These are phyloP conservation scores for Triticum monococcum DNA, from an alignment of 176 grass and related monocot species.

Conservation along the genomic window DNA sequence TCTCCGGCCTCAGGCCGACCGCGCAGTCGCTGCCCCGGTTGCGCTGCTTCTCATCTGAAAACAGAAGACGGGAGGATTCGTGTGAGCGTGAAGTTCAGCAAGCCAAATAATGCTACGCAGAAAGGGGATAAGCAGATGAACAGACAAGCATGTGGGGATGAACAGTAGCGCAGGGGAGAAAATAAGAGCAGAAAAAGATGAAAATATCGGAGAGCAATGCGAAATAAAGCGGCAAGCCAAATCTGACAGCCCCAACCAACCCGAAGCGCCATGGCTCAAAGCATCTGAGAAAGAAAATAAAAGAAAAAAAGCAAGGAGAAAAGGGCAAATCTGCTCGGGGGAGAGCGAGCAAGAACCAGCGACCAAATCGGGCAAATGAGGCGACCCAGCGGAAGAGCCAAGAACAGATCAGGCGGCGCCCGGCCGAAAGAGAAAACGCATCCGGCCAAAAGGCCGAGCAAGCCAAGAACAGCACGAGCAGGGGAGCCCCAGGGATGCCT, in stretches of 20 bases:
- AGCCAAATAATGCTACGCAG: not conserved
- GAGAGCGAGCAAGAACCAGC: not conserved
- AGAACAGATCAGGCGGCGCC: slow-evolving; percentile 25
- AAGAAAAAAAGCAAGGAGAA: not conserved
- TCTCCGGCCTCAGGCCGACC: slow-evolving; percentile 26
- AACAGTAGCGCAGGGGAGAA: not conserved
- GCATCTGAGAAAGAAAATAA: not conserved
- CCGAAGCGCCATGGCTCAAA: not conserved
- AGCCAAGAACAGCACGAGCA: not conserved
- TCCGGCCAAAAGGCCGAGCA: not conserved
- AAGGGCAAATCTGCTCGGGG: slow-evolving; percentile 22
- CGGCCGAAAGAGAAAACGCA: not conserved
- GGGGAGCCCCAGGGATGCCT: not conserved
- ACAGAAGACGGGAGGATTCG: not conserved
- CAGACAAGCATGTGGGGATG: not conserved
- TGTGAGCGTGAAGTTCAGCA: not conserved
- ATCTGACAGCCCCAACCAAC: not conserved
- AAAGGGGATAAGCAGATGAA: not conserved
- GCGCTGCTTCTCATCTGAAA: slow-evolving; percentile 61
- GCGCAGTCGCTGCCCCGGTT: slow-evolving; percentile 17
- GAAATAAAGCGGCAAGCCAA: not conserved
- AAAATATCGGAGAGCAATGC: not conserved
- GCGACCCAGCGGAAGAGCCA: not conserved
- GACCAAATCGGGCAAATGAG: slow-evolving; percentile 38
- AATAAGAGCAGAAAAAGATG: not conserved